Percentiles rank a stretch among this genome's conserved stretches.
These are phyloP conservation scores for Alternaria gaisen DNA, from an alignment of 2,329 filamentous ascomycete genomes.

Conservation along the genomic window DNA sequence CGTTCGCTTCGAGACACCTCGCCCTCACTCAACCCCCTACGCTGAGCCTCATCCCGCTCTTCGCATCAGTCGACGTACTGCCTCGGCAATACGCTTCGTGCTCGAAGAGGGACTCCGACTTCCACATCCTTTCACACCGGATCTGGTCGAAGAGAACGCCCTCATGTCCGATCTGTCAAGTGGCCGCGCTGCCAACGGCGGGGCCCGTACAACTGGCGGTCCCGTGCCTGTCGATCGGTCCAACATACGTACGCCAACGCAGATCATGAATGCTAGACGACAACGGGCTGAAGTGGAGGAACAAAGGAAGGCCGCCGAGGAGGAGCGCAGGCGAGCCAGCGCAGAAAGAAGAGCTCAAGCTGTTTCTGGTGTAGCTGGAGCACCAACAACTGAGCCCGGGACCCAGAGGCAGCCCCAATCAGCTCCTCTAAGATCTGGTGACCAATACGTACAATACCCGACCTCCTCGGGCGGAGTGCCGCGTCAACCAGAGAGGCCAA, in stretches of 20 bases:
- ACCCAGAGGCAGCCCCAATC: constrained; percentile 42
- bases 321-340: constrained; percentile 59
- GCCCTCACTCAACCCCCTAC: constrained; percentile 41
- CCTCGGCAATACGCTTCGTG: constrained; percentile 89
- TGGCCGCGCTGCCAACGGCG: constrained; percentile 66
- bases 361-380: constrained; percentile 61
- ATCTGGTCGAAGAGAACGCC: constrained; percentile 86
- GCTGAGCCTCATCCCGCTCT: constrained; percentile 63
- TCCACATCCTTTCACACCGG: constrained; percentile 82
- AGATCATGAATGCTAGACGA: constrained; percentile 88
- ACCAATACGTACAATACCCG: constrained; percentile 41
- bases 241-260: constrained; percentile 82
- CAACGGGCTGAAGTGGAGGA: constrained; percentile 69
- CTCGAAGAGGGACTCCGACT: constrained; percentile 89
- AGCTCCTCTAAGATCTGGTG: constrained; percentile 35
- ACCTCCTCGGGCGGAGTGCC: constrained; percentile 35
- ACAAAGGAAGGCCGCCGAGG: constrained; percentile 64
- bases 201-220: constrained; percentile 61
- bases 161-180: constrained; percentile 87
- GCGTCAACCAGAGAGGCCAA: constrained; percentile 41
- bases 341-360: constrained; percentile 69
- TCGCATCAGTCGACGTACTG: constrained; percentile 83
- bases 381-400: constrained; percentile 39
- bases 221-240: constrained; percentile 62
- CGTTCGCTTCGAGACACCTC: constrained; percentile 47